These are phyloP conservation scores for Calonectria multiphialidica DNA, from an alignment of 2,329 filamentous ascomycete genomes.

Conservation along the genomic window DNA sequence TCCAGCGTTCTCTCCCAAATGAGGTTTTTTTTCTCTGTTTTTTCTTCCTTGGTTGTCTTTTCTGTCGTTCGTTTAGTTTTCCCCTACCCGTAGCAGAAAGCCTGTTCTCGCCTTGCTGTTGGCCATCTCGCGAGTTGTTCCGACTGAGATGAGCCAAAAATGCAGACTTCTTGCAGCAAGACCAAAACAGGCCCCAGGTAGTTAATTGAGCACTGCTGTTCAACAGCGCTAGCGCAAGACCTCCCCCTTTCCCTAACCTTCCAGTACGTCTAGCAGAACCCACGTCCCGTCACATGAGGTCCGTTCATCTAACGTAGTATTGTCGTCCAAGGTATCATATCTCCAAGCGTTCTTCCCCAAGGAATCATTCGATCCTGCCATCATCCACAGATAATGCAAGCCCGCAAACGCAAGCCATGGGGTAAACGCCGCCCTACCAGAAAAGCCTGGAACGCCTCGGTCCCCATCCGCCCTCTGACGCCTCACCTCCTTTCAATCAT, in stretches of 20 bases:
- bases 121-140: constrained; percentile 27
- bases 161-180: constrained; percentile 21
- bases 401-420: constrained; percentile 42
- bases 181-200: constrained; percentile 21
- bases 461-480: constrained; percentile 28
- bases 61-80: constrained; percentile 31
- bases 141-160: constrained; percentile 24
- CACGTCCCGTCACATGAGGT: constrained; percentile 43
- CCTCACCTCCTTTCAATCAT: constrained; percentile 34
- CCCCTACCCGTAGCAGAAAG: constrained; percentile 29
- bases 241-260: constrained; percentile 20
- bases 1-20: constrained; percentile 41
- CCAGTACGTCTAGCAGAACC: constrained; percentile 42
- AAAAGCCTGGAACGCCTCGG: constrained; percentile 44
- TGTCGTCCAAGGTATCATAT: constrained; percentile 53
- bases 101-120: constrained; percentile 21
- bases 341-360: constrained; percentile 38
- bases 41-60: constrained; percentile 38
- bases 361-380: constrained; percentile 40
- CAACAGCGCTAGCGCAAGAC: constrained; percentile 15
- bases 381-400: constrained; percentile 43
- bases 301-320: constrained; percentile 49
- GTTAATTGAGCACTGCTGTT: constrained; percentile 7
- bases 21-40: constrained; percentile 43
- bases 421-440: constrained; percentile 39